phyloP scores from a whole-genome alignment of 176 grass and related monocot genomes.

The Avena sativa region DNA sequence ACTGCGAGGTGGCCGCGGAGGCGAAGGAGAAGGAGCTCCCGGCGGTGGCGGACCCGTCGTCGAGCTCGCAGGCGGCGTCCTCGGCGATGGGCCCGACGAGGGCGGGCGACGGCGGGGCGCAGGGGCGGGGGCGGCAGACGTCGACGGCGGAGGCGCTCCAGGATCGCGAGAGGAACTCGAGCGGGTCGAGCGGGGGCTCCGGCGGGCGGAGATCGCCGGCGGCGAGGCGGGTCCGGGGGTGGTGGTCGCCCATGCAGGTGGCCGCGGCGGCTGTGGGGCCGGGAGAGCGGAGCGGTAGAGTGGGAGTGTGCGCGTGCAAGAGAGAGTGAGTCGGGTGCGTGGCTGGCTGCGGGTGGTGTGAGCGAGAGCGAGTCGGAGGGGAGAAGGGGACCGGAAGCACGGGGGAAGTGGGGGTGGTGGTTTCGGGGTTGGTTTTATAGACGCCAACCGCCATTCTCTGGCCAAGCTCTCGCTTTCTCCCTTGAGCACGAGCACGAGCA shows the following conservation, averaged over 20 bases:
- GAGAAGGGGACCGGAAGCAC: neutral
- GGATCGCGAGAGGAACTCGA: conserved; percentile 92
- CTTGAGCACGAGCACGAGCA: neutral
- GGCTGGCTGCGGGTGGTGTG: neutral
- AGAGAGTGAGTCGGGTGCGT: neutral
- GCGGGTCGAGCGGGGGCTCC: conserved; percentile 68
- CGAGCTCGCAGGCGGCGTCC: conserved; percentile 72
- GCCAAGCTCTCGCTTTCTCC: neutral
- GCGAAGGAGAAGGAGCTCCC: conserved; percentile 97
- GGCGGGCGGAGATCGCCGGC: conserved; percentile 55
- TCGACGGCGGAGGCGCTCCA: conserved; percentile 83
- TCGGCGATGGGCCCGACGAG: conserved; percentile 61
- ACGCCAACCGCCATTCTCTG: neutral
- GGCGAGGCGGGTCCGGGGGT: conserved; percentile 27
- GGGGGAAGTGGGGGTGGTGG: conserved; percentile 1
- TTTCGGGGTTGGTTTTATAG: conserved; percentile 1
- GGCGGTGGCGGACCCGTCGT: conserved; percentile 49
- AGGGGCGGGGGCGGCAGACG: conserved; percentile 40
- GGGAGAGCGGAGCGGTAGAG: neutral
- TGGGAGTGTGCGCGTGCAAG: neutral
- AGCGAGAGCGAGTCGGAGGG: neutral
- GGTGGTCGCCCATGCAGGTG: conserved; percentile 50
- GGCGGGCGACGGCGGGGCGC: conserved; percentile 34
- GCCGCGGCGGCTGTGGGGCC: neutral
- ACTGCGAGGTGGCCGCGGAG: conserved; percentile 91